Evolutionary conservation across 805 yeast species (phyloP), one percentile per base, ranked within the genome.

Genomic region (Huiozyma sinensis): DNA sequence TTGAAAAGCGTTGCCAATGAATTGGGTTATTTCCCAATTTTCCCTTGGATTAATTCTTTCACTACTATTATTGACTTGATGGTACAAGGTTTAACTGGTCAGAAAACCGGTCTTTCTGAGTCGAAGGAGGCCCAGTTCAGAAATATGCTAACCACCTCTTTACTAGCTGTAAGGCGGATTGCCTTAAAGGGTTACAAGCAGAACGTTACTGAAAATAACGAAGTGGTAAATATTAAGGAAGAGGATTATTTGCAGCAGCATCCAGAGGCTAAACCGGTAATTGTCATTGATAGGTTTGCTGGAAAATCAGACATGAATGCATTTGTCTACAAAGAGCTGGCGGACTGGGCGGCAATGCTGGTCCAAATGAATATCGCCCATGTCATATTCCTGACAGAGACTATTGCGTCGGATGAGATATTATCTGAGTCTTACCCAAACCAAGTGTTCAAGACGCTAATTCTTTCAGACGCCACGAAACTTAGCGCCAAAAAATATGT

Each of bases 51-150:
- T 47, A 86, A 86, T 60, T 76, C 83, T 2, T 66, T 89, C 9
- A 77, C 95, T 0, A 76, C 79, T 46, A 79, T 88, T 47, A 66
- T 86, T 39, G 98, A 92, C 64, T 70, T 92, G 54, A 86, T 81
- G 44, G 83, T 84, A 13, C 95, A 87, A 58, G 90, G 97, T 45
- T 61, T 90, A 36, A 87, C 95, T 0, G 98, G 97, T 1, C 97
- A 88, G 59, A 89, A 88, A 57, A 83, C 95, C 3, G 96, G 96
- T 1, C 68, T 89, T 40, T 77, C 89, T 30, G 96, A 89, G 58
- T 68, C 85, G 2, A 81, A 80, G 49, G 96, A 89, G 52, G 65
- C 82, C 0, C 95, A 86, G 58, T 75, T 84, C 48, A 82, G 84
- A 61, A 80, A 81, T 52, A 88, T 89, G 76, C 70, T 89, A 40